These are phyloP conservation scores for Senna siamea DNA, from an alignment of 306 rosid species.

Conservation along the genomic window DNA sequence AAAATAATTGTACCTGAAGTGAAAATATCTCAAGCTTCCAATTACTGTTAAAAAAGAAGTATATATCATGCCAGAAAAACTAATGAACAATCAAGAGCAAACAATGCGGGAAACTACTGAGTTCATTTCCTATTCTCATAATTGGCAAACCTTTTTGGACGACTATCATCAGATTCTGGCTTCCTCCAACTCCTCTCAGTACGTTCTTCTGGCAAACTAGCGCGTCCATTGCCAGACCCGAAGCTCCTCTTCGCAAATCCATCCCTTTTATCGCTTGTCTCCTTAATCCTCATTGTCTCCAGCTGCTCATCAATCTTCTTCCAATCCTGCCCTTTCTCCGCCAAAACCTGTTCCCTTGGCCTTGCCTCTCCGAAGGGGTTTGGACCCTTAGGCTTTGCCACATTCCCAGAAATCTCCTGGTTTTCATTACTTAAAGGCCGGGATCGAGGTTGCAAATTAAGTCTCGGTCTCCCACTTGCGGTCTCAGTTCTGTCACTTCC, in stretches of 20 bases:
- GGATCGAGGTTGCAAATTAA: conserved; percentile 78
- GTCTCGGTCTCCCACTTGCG: conserved; percentile 67
- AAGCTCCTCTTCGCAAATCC: conserved; percentile 53
- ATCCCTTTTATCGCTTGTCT: conserved; percentile 41
- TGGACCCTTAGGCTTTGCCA: conserved; percentile 60
- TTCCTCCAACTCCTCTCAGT: conserved; percentile 81
- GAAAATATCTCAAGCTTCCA: no score
- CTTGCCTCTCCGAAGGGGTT: conserved; percentile 87
- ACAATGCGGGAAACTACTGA: neutral
- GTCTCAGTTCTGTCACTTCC: conserved; percentile 43
- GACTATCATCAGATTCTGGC: conserved; percentile 52
- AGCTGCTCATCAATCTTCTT: conserved; percentile 75
- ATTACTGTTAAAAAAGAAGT: neutral
- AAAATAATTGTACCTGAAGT: neutral
- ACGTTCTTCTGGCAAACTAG: conserved; percentile 44
- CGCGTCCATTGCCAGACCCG: conserved; percentile 52
- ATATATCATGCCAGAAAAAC: neutral
- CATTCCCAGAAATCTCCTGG: conserved; percentile 48
- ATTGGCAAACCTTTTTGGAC: conserved; percentile 62
- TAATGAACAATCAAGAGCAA: conserved; percentile 21
- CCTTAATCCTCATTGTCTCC: conserved; percentile 57
- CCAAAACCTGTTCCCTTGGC: conserved; percentile 75
- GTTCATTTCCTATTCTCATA: neutral
- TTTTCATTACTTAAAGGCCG: conserved; percentile 49
- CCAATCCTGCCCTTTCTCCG: conserved; percentile 77